These are phyloP conservation scores for Saccharomyces hybrid DNA, from an alignment of 1,139 yeast genomes.

Conservation along the genomic window DNA sequence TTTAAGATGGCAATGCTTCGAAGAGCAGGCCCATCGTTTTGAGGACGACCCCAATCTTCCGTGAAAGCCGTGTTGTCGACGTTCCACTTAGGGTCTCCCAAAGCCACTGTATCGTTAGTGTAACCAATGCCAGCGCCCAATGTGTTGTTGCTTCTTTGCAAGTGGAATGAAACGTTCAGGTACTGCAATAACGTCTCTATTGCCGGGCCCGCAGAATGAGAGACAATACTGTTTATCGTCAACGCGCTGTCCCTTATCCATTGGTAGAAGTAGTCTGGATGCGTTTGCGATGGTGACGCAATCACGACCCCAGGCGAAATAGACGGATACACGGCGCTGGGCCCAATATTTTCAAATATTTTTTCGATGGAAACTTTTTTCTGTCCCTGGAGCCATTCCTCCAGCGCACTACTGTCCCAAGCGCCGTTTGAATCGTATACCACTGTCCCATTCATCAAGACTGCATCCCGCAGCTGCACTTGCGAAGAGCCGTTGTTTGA, in stretches of 20 bases:
- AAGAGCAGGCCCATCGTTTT: slow-evolving; percentile 89
- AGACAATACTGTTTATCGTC: slow-evolving; percentile 58
- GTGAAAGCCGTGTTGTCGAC: slow-evolving; percentile 57
- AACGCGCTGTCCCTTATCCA: slow-evolving; percentile 92
- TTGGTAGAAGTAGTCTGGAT: slow-evolving; percentile 79
- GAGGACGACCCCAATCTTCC: slow-evolving; percentile 89
- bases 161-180: slow-evolving; percentile 45
- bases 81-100: slow-evolving; percentile 87
- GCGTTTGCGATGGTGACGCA: slow-evolving; percentile 67
- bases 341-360: slow-evolving; percentile 45
- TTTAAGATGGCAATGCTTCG: slow-evolving; percentile 59
- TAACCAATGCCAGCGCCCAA: slow-evolving; percentile 51
- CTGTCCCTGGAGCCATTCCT: slow-evolving; percentile 50
- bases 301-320: slow-evolving; percentile 58
- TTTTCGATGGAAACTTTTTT: slow-evolving; percentile 41
- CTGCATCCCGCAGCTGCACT: not conserved
- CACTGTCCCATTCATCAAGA: not conserved
- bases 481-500: not conserved
- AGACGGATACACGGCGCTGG: slow-evolving; percentile 9
- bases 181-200: slow-evolving; percentile 37
- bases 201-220: not conserved
- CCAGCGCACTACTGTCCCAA: not conserved
- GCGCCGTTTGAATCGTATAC: not conserved
- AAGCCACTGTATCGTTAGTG: slow-evolving; percentile 36
- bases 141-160: slow-evolving; percentile 62